A percentile compares a stretch with the other conserved stretches of the same genome.
Evolutionary conservation across 1,139 yeast genomes (phyloP).

Genomic region (Komagataea norvegica): DNA sequence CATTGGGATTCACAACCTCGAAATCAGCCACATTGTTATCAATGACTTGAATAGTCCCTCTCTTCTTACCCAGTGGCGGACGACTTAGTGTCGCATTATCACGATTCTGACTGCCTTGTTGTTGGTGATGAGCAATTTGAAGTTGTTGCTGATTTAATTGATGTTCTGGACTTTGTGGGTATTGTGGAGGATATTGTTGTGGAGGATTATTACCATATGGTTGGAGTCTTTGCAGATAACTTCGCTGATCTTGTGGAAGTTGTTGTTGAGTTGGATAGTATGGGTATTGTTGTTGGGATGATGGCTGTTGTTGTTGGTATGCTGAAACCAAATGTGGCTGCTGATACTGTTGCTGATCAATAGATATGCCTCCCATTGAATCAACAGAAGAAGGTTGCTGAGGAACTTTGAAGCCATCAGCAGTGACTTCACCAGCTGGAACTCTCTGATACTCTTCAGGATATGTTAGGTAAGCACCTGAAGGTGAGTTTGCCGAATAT

Average conservation of each 20-base stretch:
- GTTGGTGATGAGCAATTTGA: background rate
- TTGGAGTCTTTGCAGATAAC: too few species aligned
- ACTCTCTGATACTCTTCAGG: background rate
- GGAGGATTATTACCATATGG: too few species aligned
- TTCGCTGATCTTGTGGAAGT: too few species aligned
- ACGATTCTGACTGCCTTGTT: background rate
- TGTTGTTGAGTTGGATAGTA: background rate
- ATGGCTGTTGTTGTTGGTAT: constrained; percentile 1
- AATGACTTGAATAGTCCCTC: constrained; percentile 8
- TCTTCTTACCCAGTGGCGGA: constrained; percentile 2
- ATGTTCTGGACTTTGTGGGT: background rate
- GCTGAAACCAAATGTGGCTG: too few species aligned
- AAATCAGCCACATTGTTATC: constrained; percentile 2
- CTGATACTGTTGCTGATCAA: background rate
- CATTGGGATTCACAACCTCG: background rate
- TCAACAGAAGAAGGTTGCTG: background rate
- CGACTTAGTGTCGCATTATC: background rate
- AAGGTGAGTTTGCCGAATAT: background rate
- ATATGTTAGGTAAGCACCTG: background rate
- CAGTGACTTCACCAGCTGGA: too few species aligned
- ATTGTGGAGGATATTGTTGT: background rate
- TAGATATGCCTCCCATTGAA: too few species aligned
- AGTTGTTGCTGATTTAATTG: background rate
- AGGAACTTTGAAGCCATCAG: background rate
- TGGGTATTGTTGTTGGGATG: background rate